Evolutionary conservation across 148 eudicot genomes (phyloP), one percentile per base, ranked within the genome.

Genomic region (Pharnaceum exiguum): DNA sequence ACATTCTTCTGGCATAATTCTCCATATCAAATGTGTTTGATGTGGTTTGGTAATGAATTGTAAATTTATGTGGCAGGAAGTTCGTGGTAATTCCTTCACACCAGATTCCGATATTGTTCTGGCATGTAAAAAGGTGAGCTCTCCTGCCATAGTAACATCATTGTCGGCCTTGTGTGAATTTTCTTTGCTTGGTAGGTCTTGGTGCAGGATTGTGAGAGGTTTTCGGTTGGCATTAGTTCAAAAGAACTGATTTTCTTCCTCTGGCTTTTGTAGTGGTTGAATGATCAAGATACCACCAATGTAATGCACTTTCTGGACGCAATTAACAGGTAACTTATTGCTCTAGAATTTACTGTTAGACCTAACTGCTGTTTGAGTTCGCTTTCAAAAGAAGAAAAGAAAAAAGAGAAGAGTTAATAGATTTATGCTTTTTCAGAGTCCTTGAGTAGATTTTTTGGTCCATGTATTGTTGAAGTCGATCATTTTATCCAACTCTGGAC

Each of bases 241-340:
- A 15, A 29, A 29, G 28, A 23, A 29, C 30, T 67, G 31, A 49
- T 40, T 28, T 30, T 32, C 17, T 31, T 19, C 3, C 19, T 48
- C 42, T 57, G 4, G 1, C 11, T 75, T 22, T 62, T 55, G 47
- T 13, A 91, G 98, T 71, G 86, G 67, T 70, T 91, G 66, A 83
- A 82, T 46, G 90, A 85, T 76, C 69, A 81, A 63, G 87, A 82
- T 62, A 72, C 90, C 68, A 67, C 61, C 46, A 87, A 91, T 57
- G 84, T 91, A 35, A 60, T 87, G 72, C 82, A 76, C 53, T 80
- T 80, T 74, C 82, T 91, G 47, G 88, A 91, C 70, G 94, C 96
- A 59, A 67, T 91, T 46, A 91, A 83, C 42, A 82, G 80, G 98
- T 91, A 79, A 59, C 44, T 5, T 49, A 37, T 66, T 62, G 45